These are phyloP conservation scores for Litsea cubeba DNA, from an alignment of 164 flowering plant species.

Conservation along the genomic window DNA sequence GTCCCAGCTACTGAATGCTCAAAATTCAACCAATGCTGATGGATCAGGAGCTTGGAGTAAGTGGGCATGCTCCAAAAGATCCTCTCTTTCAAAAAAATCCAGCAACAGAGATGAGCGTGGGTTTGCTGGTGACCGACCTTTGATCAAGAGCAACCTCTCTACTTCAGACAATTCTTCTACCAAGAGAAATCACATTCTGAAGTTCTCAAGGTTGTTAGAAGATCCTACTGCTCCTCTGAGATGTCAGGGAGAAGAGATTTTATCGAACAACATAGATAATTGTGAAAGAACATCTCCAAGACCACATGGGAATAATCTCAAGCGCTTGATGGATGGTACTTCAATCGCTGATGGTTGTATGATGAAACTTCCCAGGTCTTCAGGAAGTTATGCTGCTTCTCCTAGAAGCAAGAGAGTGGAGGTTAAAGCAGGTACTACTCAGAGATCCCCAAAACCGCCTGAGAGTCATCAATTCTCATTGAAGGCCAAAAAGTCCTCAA, in stretches of 20 bases:
- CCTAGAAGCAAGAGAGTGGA: slow-evolving; percentile 21
- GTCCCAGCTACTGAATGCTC: slow-evolving; percentile 15
- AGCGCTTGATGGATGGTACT: slow-evolving; percentile 16
- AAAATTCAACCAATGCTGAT: slow-evolving; percentile 25
- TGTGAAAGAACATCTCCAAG: slow-evolving; percentile 20
- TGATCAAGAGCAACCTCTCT: slow-evolving; percentile 23
- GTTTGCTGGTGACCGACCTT: slow-evolving; percentile 15
- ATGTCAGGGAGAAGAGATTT: slow-evolving; percentile 9
- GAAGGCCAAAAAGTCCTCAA: slow-evolving; percentile 19
- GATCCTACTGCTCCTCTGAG: slow-evolving; percentile 22
- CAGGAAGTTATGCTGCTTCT: slow-evolving; percentile 20
- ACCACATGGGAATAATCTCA: slow-evolving; percentile 13
- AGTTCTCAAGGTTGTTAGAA: slow-evolving; percentile 14
- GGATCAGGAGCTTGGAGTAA: slow-evolving; percentile 38
- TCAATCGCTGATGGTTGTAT: slow-evolving; percentile 12
- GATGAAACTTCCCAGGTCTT: slow-evolving; percentile 17
- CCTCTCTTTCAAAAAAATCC: slow-evolving; percentile 39
- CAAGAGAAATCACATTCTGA: slow-evolving; percentile 15
- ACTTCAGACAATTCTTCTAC: slow-evolving; percentile 15
- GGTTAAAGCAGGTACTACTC: slow-evolving; percentile 5
- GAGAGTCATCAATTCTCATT: slow-evolving; percentile 10
- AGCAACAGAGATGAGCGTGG: slow-evolving; percentile 19
- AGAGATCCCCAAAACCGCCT: slow-evolving; percentile 19
- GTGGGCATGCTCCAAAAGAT: slow-evolving; percentile 60
- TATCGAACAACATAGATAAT: slow-evolving; percentile 10